phyloP scores from a whole-genome alignment of 179 eudicot species.

The Dionaea muscipula region DNA sequence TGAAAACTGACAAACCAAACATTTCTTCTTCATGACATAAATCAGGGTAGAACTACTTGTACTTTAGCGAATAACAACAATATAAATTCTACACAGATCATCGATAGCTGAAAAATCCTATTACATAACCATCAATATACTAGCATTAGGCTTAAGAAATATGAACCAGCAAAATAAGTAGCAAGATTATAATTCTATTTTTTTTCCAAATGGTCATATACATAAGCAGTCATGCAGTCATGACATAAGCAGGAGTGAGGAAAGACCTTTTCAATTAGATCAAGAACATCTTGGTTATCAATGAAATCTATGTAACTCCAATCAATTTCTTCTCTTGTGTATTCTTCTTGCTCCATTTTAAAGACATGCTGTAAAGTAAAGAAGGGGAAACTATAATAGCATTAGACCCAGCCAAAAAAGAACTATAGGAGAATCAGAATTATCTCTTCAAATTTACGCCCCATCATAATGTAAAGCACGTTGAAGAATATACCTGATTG shows the following conservation, averaged over 20 bases:
- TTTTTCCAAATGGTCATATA: not conserved
- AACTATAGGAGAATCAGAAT: not conserved
- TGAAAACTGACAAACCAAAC: too few species aligned
- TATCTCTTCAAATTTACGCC: not conserved
- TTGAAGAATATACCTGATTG: slow-evolving; percentile 52
- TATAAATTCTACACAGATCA: not conserved
- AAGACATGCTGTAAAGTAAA: slow-evolving; percentile 70
- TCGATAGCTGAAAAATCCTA: not conserved
- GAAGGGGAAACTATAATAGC: not conserved
- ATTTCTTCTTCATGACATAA: too few species aligned
- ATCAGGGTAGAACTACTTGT: not conserved
- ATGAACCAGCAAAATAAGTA: too few species aligned
- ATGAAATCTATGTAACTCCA: slow-evolving; percentile 93
- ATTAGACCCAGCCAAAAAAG: not conserved
- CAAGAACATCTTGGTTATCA: slow-evolving; percentile 91
- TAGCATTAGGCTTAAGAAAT: not conserved
- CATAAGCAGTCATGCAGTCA: not conserved
- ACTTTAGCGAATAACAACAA: not conserved
- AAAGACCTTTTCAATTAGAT: slow-evolving; percentile 92
- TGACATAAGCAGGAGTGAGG: not conserved
- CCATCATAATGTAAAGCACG: not conserved
- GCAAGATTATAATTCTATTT: not conserved
- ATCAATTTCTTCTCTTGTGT: slow-evolving; percentile 81
- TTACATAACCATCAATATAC: not conserved
- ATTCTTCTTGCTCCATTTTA: slow-evolving; percentile 97